Conservation (phyloP, 768 basidiomycete species). For the Paxillus ammoniavirescens region DNA sequence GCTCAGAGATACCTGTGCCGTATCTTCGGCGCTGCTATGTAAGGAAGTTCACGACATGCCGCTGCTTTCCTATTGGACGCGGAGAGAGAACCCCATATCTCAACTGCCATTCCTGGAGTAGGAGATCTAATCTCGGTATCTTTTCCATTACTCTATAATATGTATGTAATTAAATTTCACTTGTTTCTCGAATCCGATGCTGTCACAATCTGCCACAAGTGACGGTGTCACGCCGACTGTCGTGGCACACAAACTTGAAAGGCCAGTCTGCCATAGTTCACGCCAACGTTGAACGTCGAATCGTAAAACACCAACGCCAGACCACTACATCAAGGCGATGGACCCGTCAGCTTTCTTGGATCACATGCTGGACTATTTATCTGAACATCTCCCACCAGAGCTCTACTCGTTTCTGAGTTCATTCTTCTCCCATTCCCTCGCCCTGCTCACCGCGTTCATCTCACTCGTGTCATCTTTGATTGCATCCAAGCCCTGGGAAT, state of each 20-base stretch:
- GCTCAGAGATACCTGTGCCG: slow-evolving; percentile 17
- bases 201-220: neutral
- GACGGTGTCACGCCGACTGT: neutral
- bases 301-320: neutral
- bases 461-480: slow-evolving; percentile 47
- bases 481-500: slow-evolving; percentile 52
- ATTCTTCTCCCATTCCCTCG: slow-evolving; percentile 51
- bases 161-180: too few species aligned
- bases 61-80: slow-evolving; percentile 28
- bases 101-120: slow-evolving; percentile 3
- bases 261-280: too few species aligned
- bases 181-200: too few species aligned
- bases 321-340: neutral
- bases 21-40: slow-evolving; percentile 7
- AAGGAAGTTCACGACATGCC: slow-evolving; percentile 9
- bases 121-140: slow-evolving; percentile 6
- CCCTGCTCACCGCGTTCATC: slow-evolving; percentile 48
- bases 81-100: slow-evolving; percentile 1
- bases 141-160: neutral
- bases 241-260: neutral
- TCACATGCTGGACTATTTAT: slow-evolving; percentile 53
- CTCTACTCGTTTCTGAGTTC: slow-evolving; percentile 51
- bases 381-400: slow-evolving; percentile 53
- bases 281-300: too few species aligned
- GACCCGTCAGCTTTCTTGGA: slow-evolving; percentile 42